Evolutionary conservation across 2,329 filamentous ascomycete genomes (phyloP).

Genomic region (Kalaharituber pfeilii): DNA sequence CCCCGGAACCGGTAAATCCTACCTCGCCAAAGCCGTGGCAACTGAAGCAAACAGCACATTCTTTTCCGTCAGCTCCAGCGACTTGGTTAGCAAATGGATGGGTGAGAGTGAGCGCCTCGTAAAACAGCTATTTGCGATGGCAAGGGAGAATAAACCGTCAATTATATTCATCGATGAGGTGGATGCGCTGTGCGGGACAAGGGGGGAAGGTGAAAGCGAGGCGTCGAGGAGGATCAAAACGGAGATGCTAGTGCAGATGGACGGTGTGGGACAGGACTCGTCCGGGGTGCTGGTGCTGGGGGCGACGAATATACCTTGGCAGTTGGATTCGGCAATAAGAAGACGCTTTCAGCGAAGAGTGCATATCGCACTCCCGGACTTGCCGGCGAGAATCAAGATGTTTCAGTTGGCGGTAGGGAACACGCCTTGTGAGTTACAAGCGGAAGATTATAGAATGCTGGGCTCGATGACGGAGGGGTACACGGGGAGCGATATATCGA

Average conservation of each 20-base stretch:
- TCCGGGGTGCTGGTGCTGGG: slow-evolving; percentile 87
- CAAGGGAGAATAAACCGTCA: slow-evolving; percentile 89
- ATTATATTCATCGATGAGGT: slow-evolving; percentile 99
- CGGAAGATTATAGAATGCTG: slow-evolving; percentile 61
- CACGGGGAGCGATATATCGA: slow-evolving; percentile 87
- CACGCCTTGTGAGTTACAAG: slow-evolving; percentile 68
- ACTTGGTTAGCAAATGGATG: slow-evolving; percentile 99
- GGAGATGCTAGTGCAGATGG: slow-evolving; percentile 96
- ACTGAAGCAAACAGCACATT: slow-evolving; percentile 98
- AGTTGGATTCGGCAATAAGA: slow-evolving; percentile 87
- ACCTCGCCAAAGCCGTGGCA: slow-evolving; percentile 89
- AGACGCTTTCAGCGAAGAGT: slow-evolving; percentile 90
- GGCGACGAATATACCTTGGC: slow-evolving; percentile 97
- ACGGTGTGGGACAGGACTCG: slow-evolving; percentile 90
- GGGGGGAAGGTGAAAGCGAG: slow-evolving; percentile 90
- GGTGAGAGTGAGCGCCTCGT: slow-evolving; percentile 97
- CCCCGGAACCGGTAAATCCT: slow-evolving; percentile 93
- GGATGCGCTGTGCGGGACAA: slow-evolving; percentile 83
- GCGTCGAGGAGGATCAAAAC: slow-evolving; percentile 96
- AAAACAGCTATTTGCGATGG: slow-evolving; percentile 94
- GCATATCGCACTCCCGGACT: slow-evolving; percentile 82
- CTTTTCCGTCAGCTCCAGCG: slow-evolving; percentile 94
- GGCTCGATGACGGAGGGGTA: slow-evolving; percentile 79
- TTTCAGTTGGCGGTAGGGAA: slow-evolving; percentile 89
- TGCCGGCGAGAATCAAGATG: slow-evolving; percentile 77